These are phyloP conservation scores for Willaertia magna DNA, from an alignment of 208 protist species.

Conservation along the genomic window DNA sequence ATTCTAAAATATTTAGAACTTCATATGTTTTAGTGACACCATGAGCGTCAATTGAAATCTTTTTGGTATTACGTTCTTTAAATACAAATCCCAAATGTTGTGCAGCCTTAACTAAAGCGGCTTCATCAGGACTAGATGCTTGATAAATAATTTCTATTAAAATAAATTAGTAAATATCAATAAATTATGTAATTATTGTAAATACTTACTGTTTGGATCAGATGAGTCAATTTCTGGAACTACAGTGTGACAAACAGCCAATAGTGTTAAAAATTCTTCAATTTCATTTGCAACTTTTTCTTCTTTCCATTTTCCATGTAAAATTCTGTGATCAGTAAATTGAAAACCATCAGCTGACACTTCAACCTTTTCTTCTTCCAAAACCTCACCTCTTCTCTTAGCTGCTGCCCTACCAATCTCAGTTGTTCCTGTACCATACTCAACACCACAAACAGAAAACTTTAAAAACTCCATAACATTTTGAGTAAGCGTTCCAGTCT, in stretches of 20 bases:
- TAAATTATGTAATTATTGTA: too few relatives aligned
- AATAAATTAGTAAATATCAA: too few relatives aligned
- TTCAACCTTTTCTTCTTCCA: not conserved
- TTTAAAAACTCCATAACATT: constrained; percentile 57
- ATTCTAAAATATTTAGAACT: constrained; percentile 59
- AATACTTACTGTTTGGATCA: not conserved
- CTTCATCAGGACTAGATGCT: constrained; percentile 79
- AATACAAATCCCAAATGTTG: constrained; percentile 45
- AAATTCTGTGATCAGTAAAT: not conserved
- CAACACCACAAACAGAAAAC: constrained; percentile 29
- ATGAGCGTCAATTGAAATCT: constrained; percentile 23
- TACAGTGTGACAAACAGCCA: constrained; percentile 35
- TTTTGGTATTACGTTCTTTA: not conserved
- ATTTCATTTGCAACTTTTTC: not conserved
- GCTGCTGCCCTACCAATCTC: constrained; percentile 16
- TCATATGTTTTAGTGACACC: constrained; percentile 35
- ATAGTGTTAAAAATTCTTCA: not conserved
- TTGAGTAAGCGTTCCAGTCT: constrained; percentile 65
- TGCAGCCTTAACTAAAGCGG: constrained; percentile 64
- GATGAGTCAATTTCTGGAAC: constrained; percentile 15
- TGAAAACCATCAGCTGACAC: not conserved
- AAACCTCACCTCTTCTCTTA: not conserved
- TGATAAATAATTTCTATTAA: constrained; percentile 54
- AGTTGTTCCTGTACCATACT: constrained; percentile 16
- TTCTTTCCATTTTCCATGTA: not conserved